phyloP scores from a whole-genome alignment of 768 basidiomycete species.

The Sporobolomyces roseus region DNA sequence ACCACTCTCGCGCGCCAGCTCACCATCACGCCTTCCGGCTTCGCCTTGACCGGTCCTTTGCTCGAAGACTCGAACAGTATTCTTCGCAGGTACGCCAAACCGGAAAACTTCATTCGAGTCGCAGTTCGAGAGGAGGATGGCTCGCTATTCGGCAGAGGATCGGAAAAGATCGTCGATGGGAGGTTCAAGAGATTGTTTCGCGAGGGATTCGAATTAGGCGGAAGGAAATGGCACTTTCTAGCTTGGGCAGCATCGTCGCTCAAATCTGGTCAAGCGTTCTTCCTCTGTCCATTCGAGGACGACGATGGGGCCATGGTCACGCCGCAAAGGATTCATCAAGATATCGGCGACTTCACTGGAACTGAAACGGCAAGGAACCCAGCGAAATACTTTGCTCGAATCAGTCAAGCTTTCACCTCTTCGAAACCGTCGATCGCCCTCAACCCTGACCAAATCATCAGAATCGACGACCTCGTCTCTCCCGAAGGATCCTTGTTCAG shows the following conservation, averaged over 20 bases:
- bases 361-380: constrained; percentile 9
- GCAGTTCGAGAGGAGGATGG: constrained; percentile 24
- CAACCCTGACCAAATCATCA: not conserved
- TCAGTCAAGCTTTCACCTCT: constrained; percentile 28
- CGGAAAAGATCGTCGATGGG: not conserved
- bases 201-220: constrained; percentile 19
- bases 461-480: constrained; percentile 34
- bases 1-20: constrained; percentile 10
- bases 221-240: constrained; percentile 10
- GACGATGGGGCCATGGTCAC: not conserved
- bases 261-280: constrained; percentile 3
- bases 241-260: constrained; percentile 21
- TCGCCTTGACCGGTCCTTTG: constrained; percentile 10
- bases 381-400: constrained; percentile 29
- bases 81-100: not conserved
- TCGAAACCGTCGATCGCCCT: constrained; percentile 12
- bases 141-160: not conserved
- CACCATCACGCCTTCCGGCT: constrained; percentile 16
- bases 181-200: constrained; percentile 10
- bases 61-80: constrained; percentile 23
- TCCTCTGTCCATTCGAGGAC: constrained; percentile 10
- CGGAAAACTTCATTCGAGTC: constrained; percentile 20
- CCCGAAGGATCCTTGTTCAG: constrained; percentile 54
- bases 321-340: constrained; percentile 4
- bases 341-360: constrained; percentile 24